These are phyloP conservation scores for Cercophora scortea DNA, from an alignment of 495 filamentous ascomycete genomes.

Conservation along the genomic window DNA sequence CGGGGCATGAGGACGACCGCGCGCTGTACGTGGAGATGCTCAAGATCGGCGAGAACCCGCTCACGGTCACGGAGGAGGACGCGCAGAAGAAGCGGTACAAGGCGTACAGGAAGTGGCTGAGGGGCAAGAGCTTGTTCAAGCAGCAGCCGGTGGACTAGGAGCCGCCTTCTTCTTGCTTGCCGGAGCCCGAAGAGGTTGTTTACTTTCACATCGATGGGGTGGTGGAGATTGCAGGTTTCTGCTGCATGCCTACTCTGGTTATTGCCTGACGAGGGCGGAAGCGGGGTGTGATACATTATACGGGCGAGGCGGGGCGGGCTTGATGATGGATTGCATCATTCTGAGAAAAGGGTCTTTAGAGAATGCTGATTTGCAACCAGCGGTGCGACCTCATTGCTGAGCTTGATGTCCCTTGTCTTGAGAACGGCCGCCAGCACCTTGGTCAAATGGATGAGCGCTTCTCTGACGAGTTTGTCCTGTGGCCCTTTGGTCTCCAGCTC, in stretches of 20 bases:
- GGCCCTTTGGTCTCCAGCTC: slow-evolving; percentile 30
- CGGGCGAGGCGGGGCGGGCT: too few relatives aligned
- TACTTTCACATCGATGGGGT: too few relatives aligned
- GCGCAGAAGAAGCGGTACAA: slow-evolving; percentile 86
- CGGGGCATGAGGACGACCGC: slow-evolving; percentile 55
- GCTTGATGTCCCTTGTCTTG: slow-evolving; percentile 10
- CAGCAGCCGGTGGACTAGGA: slow-evolving; percentile 64
- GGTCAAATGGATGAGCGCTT: slow-evolving; percentile 35
- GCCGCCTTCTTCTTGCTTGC: slow-evolving; percentile 2
- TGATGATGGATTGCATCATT: too few relatives aligned
- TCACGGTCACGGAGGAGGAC: slow-evolving; percentile 84
- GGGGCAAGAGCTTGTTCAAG: slow-evolving; percentile 89
- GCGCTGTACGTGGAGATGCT: slow-evolving; percentile 70
- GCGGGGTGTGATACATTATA: too few relatives aligned
- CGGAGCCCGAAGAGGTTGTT: too few relatives aligned
- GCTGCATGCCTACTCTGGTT: too few relatives aligned
- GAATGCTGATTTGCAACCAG: not conserved
- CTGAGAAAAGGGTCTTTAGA: too few relatives aligned
- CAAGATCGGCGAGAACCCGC: slow-evolving; percentile 65
- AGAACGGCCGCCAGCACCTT: slow-evolving; percentile 23
- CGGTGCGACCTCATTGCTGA: slow-evolving; percentile 9
- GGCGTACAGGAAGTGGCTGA: slow-evolving; percentile 88
- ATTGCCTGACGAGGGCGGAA: too few relatives aligned
- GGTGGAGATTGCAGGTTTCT: too few relatives aligned
- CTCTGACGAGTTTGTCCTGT: slow-evolving; percentile 24